Conservation (phyloP, 257 asterid genomes). For the Ocimum tenuiflorum region DNA sequence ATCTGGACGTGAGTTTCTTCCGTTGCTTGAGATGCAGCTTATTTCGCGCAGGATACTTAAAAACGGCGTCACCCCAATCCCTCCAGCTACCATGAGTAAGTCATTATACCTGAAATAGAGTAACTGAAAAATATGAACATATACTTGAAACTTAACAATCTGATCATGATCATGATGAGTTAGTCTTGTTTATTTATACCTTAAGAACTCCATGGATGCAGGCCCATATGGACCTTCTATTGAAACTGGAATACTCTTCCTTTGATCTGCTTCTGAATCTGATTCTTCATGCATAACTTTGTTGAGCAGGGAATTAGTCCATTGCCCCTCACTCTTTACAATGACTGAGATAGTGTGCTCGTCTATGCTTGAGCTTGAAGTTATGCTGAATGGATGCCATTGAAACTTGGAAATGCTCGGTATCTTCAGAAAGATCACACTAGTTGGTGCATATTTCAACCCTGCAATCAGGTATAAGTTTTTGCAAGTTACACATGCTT, state of each 20-base stretch:
- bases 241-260: constrained; percentile 41
- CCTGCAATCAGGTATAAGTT: constrained; percentile 34
- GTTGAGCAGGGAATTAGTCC: constrained; percentile 58
- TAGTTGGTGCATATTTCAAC: constrained; percentile 50
- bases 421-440: constrained; percentile 61
- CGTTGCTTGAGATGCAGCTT: constrained; percentile 18
- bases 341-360: constrained; percentile 48
- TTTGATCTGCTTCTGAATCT: constrained; percentile 54
- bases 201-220: constrained; percentile 47
- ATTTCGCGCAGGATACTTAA: constrained; percentile 63
- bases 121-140: not conserved
- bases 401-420: constrained; percentile 62
- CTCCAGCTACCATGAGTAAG: constrained; percentile 77
- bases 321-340: constrained; percentile 56
- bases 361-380: constrained; percentile 59
- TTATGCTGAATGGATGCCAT: constrained; percentile 79
- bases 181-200: constrained; percentile 30
- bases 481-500: not conserved
- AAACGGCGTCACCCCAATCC: constrained; percentile 78
- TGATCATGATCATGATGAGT: not conserved
- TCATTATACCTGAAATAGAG: constrained; percentile 44
- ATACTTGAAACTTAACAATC: not conserved
- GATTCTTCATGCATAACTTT: constrained; percentile 24
- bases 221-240: constrained; percentile 91
- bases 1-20: constrained; percentile 33